phyloP scores from a whole-genome alignment of 768 basidiomycete genomes.

The Leucogyrophana mollusca region DNA sequence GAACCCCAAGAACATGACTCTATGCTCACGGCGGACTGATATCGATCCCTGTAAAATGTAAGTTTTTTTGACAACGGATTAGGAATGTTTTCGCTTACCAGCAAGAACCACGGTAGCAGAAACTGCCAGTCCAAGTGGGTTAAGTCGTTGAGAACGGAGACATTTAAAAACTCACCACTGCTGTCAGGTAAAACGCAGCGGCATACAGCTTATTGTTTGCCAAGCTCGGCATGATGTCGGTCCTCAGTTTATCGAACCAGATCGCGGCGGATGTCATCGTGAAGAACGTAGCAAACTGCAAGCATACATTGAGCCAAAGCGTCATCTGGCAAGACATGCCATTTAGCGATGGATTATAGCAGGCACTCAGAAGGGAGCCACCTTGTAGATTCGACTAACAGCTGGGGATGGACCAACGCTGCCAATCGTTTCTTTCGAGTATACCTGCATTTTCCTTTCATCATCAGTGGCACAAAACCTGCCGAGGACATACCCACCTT shows the following conservation, averaged over 20 bases:
- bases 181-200: constrained; percentile 38
- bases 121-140: constrained; percentile 26
- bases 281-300: constrained; percentile 52
- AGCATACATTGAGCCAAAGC: constrained; percentile 45
- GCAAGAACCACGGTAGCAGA: constrained; percentile 44
- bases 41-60: constrained; percentile 42
- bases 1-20: constrained; percentile 38
- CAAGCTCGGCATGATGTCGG: constrained; percentile 33
- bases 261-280: constrained; percentile 42
- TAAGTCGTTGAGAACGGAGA: no score
- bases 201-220: constrained; percentile 36
- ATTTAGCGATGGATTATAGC: not conserved
- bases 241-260: constrained; percentile 50
- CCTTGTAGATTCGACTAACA: constrained; percentile 50
- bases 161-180: constrained; percentile 34
- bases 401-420: constrained; percentile 46
- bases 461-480: not conserved
- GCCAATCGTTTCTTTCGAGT: constrained; percentile 43
- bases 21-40: constrained; percentile 45
- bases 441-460: constrained; percentile 30
- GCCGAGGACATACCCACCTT: constrained; percentile 27
- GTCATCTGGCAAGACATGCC: constrained; percentile 34
- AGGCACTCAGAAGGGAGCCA: constrained; percentile 11
- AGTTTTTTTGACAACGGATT: not conserved
- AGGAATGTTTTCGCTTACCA: constrained; percentile 30